Evolutionary conservation across 495 filamentous ascomycete species (phyloP).

Genomic region (Penicillium mononematosum): DNA sequence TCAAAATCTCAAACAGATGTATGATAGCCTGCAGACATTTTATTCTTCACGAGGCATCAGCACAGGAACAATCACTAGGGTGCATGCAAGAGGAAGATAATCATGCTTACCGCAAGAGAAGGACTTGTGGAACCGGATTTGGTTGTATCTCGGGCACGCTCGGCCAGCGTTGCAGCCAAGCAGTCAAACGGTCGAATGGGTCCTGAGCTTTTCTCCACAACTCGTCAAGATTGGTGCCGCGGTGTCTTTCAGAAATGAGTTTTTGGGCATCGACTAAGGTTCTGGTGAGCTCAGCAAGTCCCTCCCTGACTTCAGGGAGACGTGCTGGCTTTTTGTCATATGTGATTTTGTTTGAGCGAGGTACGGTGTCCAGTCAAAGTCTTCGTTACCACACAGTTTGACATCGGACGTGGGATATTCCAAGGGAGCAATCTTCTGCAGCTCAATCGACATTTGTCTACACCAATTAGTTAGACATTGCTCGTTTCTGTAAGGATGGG

Average conservation of each 20-base stretch:
- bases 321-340: slow-evolving; percentile 31
- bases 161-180: slow-evolving; percentile 30
- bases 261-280: slow-evolving; percentile 30
- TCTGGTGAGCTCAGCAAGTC: slow-evolving; percentile 27
- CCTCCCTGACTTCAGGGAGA: slow-evolving; percentile 31
- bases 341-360: slow-evolving; percentile 35
- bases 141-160: slow-evolving; percentile 22
- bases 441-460: slow-evolving; percentile 38
- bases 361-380: slow-evolving; percentile 40
- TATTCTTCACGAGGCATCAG: slow-evolving; percentile 27
- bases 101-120: slow-evolving; percentile 39
- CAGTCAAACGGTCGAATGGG: slow-evolving; percentile 27
- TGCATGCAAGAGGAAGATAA: neutral
- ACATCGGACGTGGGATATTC: slow-evolving; percentile 22
- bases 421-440: slow-evolving; percentile 25
- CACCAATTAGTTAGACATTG: slow-evolving; percentile 11
- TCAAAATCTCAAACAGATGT: slow-evolving; percentile 25
- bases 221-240: slow-evolving; percentile 17
- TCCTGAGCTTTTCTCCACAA: slow-evolving; percentile 23
- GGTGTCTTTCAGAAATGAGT: slow-evolving; percentile 28
- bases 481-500: neutral
- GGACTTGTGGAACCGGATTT: slow-evolving; percentile 33
- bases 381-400: slow-evolving; percentile 19
- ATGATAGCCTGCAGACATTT: slow-evolving; percentile 32
- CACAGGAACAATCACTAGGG: neutral